Conservation (phyloP, 805 yeast species). For the Candida pseudofarinosa region DNA sequence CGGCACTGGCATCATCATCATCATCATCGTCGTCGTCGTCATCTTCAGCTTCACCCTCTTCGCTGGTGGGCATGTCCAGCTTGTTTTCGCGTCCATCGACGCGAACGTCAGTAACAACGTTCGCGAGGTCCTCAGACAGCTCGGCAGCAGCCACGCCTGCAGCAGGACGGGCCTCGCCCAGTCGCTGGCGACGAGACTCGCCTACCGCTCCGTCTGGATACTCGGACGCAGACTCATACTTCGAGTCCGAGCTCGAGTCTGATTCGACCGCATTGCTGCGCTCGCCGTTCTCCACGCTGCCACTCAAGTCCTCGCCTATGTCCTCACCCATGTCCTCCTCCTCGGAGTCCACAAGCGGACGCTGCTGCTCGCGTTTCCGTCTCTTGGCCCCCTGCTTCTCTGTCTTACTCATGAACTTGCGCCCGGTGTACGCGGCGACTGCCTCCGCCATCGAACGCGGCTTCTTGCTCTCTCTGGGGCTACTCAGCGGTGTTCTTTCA, state of each 20-base stretch:
- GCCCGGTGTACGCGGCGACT: constrained; percentile 54
- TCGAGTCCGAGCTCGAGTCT: constrained; percentile 18
- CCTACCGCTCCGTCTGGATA: constrained; percentile 16
- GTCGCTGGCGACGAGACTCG: constrained; percentile 8
- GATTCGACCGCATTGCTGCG: constrained; percentile 7
- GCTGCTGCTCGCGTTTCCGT: constrained; percentile 18
- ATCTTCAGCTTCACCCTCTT: constrained; percentile 13
- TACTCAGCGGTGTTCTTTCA: neutral
- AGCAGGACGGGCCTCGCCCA: constrained; percentile 9
- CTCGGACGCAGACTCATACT: constrained; percentile 32
- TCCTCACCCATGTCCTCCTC: constrained; percentile 20
- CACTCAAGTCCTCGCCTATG: constrained; percentile 11
- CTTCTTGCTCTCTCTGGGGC: constrained; percentile 14
- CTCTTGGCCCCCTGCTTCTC: constrained; percentile 28
- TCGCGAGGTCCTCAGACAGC: constrained; percentile 23
- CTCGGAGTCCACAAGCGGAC: constrained; percentile 18
- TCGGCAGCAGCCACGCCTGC: constrained; percentile 2
- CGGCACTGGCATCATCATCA: constrained; percentile 4
- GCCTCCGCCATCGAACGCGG: constrained; percentile 57
- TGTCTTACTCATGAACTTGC: constrained; percentile 47
- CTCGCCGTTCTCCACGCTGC: constrained; percentile 4
- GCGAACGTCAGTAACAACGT: constrained; percentile 13
- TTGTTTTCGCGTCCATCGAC: neutral
- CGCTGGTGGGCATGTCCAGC: constrained; percentile 2
- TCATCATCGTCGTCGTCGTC: constrained; percentile 14